phyloP scores from a whole-genome alignment of 2,329 filamentous ascomycete species.

The Fusarium secorum region DNA sequence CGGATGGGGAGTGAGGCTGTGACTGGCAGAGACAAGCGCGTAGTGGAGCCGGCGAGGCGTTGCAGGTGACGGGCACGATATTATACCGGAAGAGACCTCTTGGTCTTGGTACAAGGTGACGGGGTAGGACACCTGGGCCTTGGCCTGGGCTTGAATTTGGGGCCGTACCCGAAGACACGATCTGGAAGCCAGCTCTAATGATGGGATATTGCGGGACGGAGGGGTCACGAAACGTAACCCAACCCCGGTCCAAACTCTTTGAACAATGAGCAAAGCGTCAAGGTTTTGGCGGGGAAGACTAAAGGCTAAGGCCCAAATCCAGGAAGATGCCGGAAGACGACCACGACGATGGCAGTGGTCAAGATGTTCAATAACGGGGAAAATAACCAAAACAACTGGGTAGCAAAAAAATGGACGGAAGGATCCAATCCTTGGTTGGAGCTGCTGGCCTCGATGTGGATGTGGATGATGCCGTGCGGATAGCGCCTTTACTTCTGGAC shows the following conservation, averaged over 20 bases:
- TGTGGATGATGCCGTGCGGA: constrained; percentile 20
- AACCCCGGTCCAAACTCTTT: constrained; percentile 31
- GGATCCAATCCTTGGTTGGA: constrained; percentile 10
- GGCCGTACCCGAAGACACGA: constrained; percentile 17
- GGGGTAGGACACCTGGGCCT: constrained; percentile 28
- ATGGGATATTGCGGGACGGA: constrained; percentile 37
- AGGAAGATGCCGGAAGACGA: constrained; percentile 33
- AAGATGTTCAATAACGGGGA: neutral
- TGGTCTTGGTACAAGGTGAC: constrained; percentile 42
- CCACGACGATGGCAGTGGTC: neutral
- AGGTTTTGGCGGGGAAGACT: constrained; percentile 30
- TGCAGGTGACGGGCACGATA: constrained; percentile 46
- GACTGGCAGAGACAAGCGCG: constrained; percentile 42
- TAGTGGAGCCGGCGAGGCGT: constrained; percentile 41
- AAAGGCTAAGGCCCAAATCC: constrained; percentile 1
- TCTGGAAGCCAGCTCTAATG: constrained; percentile 31
- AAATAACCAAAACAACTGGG: constrained; percentile 20
- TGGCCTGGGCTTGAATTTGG: neutral
- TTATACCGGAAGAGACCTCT: constrained; percentile 47
- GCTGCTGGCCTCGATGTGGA: neutral
- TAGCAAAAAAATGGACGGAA: neutral
- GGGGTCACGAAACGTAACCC: constrained; percentile 37
- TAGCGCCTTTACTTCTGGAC: constrained; percentile 18
- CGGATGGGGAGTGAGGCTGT: constrained; percentile 27
- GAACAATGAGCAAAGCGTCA: constrained; percentile 25